phyloP scores from a whole-genome alignment of 163 green algal genomes.

The Scenedesmus sp. region DNA sequence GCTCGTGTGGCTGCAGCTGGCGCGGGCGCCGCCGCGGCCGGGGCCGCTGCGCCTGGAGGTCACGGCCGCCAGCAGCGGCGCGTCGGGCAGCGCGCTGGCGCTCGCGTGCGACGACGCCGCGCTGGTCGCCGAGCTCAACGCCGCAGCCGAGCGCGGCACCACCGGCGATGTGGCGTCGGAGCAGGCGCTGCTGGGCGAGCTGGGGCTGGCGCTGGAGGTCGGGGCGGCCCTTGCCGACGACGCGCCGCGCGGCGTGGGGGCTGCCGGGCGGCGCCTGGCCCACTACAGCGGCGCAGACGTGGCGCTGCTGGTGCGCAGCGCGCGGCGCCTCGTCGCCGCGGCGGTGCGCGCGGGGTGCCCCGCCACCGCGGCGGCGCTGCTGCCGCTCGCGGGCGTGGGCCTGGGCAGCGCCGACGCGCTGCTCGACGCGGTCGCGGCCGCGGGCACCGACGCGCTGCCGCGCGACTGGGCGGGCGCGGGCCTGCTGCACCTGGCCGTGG shows the following conservation, averaged over 20 bases:
- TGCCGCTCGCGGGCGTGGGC: not conserved
- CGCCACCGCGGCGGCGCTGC: not conserved
- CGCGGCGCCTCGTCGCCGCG: not conserved
- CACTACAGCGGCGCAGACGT: not conserved
- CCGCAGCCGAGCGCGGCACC: not conserved
- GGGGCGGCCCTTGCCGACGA: not conserved
- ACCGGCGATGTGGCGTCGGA: not conserved
- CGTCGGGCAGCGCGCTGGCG: not conserved
- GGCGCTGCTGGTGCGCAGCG: not conserved
- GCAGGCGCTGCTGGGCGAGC: conserved; percentile 10
- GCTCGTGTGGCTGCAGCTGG: conserved; percentile 2
- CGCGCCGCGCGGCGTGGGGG: no score
- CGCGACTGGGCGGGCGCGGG: not conserved
- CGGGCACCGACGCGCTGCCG: not conserved
- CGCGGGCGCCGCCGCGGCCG: not conserved
- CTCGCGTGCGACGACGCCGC: not conserved
- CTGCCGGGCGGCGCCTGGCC: not conserved
- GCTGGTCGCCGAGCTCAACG: conserved; percentile 6
- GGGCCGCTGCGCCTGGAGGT: not conserved
- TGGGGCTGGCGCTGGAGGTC: conserved; percentile 3
- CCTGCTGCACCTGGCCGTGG: conserved; percentile 13
- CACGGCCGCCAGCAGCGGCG: not conserved
- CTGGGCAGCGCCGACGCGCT: not conserved
- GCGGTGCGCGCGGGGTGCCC: not conserved
- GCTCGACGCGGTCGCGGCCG: not conserved